These are phyloP conservation scores for Picea abies DNA, from an alignment of 83 land plant genomes.

Conservation along the genomic window DNA sequence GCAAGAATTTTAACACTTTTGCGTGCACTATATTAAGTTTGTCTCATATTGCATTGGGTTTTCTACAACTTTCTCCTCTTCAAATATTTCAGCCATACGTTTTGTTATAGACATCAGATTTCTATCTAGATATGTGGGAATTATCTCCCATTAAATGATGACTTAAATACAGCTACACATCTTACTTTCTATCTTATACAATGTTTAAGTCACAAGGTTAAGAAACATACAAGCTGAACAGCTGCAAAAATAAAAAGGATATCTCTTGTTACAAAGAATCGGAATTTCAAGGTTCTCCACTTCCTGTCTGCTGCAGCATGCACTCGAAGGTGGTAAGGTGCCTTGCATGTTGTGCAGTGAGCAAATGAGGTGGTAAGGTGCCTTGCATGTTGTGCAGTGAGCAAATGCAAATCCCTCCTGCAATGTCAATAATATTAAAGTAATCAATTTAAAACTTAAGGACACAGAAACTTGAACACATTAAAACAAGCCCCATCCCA, in stretches of 20 bases:
- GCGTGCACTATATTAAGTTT: neutral
- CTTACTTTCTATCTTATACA: neutral
- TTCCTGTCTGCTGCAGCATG: constrained; percentile 90
- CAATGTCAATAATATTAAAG: neutral
- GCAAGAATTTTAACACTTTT: neutral
- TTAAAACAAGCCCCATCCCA: neutral
- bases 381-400: constrained; percentile 99
- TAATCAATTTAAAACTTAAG: neutral
- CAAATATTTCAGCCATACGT: neutral
- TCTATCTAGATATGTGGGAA: neutral
- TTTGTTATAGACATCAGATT: neutral
- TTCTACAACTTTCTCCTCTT: constrained; percentile 1
- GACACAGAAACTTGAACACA: neutral
- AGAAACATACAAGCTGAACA: constrained; percentile 77
- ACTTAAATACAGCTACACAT: constrained; percentile 7
- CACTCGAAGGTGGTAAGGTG: constrained; percentile 91
- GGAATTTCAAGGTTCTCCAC: constrained; percentile 93
- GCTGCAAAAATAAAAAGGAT: constrained; percentile 76
- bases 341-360: no score
- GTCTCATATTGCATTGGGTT: neutral
- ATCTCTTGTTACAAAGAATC: constrained; percentile 97
- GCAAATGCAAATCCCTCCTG: constrained; percentile 99
- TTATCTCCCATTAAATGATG: neutral
- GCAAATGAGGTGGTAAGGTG: no score
- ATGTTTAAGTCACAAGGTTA: neutral